Conservation (phyloP, 371 early-diverging fungal genomes). For the Entomophthora muscae region DNA sequence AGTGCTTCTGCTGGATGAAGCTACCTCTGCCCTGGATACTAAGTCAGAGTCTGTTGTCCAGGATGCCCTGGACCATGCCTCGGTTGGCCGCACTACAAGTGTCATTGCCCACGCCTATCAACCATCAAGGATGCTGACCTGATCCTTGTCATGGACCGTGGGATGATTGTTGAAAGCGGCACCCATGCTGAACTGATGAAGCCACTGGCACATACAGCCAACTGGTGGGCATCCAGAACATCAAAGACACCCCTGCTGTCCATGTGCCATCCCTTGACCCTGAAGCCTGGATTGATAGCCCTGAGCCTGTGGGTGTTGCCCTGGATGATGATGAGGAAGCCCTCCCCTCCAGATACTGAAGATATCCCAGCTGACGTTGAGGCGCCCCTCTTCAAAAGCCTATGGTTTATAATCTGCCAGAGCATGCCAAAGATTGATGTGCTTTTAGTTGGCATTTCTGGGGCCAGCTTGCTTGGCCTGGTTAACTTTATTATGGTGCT, state of each 20-base stretch:
- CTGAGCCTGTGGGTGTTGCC: neutral
- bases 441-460: slow-evolving; percentile 10
- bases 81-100: slow-evolving; percentile 65
- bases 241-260: slow-evolving; percentile 15
- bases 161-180: slow-evolving; percentile 49
- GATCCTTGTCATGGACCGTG: slow-evolving; percentile 62
- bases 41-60: slow-evolving; percentile 65
- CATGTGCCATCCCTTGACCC: neutral
- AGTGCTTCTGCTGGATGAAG: slow-evolving; percentile 70
- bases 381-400: slow-evolving; percentile 2
- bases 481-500: slow-evolving; percentile 31
- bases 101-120: slow-evolving; percentile 82
- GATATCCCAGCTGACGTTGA: neutral
- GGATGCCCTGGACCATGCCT: slow-evolving; percentile 54
- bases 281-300: neutral
- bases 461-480: slow-evolving; percentile 16
- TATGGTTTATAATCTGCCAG: neutral
- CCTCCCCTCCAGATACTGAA: neutral
- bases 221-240: slow-evolving; percentile 33
- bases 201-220: slow-evolving; percentile 29
- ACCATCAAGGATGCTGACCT: slow-evolving; percentile 64
- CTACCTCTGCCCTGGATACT: slow-evolving; percentile 66
- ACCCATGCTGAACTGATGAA: slow-evolving; percentile 41
- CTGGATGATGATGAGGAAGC: neutral
- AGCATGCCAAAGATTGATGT: neutral